Evolutionary conservation across 768 basidiomycete genomes (phyloP).

Genomic region (Boletellus sp.): DNA sequence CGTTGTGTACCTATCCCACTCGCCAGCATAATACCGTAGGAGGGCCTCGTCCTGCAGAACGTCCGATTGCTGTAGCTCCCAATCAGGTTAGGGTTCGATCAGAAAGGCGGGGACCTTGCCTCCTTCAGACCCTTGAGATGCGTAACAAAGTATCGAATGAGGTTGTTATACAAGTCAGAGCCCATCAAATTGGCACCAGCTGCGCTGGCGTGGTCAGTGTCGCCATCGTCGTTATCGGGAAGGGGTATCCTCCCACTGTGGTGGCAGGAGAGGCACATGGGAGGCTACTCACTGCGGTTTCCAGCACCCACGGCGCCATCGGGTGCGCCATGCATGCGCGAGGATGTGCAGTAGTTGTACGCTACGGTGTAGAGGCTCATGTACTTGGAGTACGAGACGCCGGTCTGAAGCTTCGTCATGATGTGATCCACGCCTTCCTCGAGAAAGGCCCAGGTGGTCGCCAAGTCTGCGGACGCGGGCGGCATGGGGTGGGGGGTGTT

Average conservation of each 20-base stretch:
- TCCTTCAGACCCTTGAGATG: constrained; percentile 70
- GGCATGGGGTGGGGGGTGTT: constrained; percentile 53
- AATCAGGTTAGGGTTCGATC: constrained; percentile 13
- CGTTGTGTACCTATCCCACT: constrained; percentile 96
- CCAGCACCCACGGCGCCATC: constrained; percentile 33
- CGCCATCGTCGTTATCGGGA: constrained; percentile 18
- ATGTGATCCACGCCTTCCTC: constrained; percentile 87
- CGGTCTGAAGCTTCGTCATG: constrained; percentile 86
- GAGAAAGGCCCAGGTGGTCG: constrained; percentile 84
- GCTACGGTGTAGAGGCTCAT: constrained; percentile 88
- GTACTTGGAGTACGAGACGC: constrained; percentile 86
- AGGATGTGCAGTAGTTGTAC: constrained; percentile 97
- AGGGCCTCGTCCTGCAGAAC: constrained; percentile 81
- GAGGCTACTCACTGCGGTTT: constrained; percentile 52
- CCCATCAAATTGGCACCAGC: constrained; percentile 96
- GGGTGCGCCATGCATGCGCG: constrained; percentile 61
- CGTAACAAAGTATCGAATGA: constrained; percentile 83
- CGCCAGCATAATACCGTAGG: constrained; percentile 83
- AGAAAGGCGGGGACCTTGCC: constrained; percentile 40
- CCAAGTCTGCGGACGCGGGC: constrained; percentile 63
- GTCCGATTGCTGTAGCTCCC: constrained; percentile 60
- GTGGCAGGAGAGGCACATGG: constrained; percentile 5
- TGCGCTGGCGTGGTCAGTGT: constrained; percentile 31
- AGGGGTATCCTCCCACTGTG: constrained; percentile 22
- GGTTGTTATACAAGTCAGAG: constrained; percentile 92